Evolutionary conservation across 805 yeast species (phyloP), one percentile per base, ranked within the genome.

Genomic region (Yamadazyma nakazawae): DNA sequence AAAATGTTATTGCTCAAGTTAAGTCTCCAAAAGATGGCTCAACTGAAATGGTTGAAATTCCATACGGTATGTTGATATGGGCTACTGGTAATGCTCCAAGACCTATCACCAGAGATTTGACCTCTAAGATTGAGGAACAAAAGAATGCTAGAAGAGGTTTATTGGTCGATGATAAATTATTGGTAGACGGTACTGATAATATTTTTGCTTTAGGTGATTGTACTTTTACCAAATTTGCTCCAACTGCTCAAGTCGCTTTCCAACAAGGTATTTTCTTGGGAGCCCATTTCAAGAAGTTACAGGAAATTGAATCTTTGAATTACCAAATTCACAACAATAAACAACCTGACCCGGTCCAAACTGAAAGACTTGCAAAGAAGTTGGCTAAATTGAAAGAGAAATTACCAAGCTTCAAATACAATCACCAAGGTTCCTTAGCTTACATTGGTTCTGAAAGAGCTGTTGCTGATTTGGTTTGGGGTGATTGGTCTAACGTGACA

Each of bases 241-340:
- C 97, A 57, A 91, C 98, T 52, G 98, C 97, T 21, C 97, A 91
- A 76, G 97, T 90, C 46, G 98, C 98, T 36, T 82, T 89, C 71
- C 97, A 91, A 75, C 88, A 91, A 70, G 97, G 97, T 65, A 74
- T 76, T 47, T 91, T 80, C 70, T 78, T 91, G 55, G 94, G 91
- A 47, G 71, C 74, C 30, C 80, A 82, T 54, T 85, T 91, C 66
- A 78, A 79, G 63, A 83, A 76, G 56, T 68, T 82, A 58, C 74
- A 83, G 56, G 79, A 79, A 56, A 73, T 84, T 48, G 90, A 85
- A 45, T 73, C 79, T 37, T 61, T 80, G 51, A 72, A 81, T 58
- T 76, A 63, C 54, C 70, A 71, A 46, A 59, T 79, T 37, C 54
- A 62, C 42, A 58, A 66, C 47, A 67, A 74, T 5, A 70, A 70